Evolutionary conservation across 495 filamentous ascomycete species (phyloP).

Genomic region (Penicillium lagena): DNA sequence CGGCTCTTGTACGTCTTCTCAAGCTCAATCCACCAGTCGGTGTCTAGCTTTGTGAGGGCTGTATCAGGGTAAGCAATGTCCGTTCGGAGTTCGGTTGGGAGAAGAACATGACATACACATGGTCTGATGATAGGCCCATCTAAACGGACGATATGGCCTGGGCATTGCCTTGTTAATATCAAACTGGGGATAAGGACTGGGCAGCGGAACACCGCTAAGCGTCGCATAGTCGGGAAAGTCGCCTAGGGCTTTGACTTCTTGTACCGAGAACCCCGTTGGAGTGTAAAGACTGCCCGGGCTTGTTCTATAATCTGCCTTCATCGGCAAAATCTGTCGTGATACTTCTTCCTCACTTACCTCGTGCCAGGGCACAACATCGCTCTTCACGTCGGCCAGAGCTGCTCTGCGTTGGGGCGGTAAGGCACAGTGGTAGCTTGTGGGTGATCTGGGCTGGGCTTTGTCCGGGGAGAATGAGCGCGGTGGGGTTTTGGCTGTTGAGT

Average conservation of each 20-base stretch:
- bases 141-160: constrained; percentile 73
- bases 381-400: constrained; percentile 31
- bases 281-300: constrained; percentile 41
- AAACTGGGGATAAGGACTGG: constrained; percentile 58
- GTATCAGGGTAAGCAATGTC: background rate
- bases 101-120: constrained; percentile 64
- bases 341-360: constrained; percentile 28
- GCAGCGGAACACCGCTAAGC: constrained; percentile 73
- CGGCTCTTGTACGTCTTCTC: constrained; percentile 66
- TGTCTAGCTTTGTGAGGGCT: constrained; percentile 77
- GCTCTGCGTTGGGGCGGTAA: constrained; percentile 54
- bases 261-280: constrained; percentile 54
- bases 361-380: constrained; percentile 9
- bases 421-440: constrained; percentile 36
- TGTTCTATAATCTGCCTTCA: constrained; percentile 34
- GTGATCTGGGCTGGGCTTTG: constrained; percentile 24
- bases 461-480: constrained; percentile 52
- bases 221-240: constrained; percentile 79
- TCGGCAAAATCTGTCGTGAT: constrained; percentile 30
- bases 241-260: constrained; percentile 67
- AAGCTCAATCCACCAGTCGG: constrained; percentile 89
- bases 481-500: constrained; percentile 43
- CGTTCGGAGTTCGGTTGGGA: no score
- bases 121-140: constrained; percentile 88
- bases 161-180: constrained; percentile 57